Conservation (phyloP, 305 asterid species). For the Fraxinus albicans region DNA sequence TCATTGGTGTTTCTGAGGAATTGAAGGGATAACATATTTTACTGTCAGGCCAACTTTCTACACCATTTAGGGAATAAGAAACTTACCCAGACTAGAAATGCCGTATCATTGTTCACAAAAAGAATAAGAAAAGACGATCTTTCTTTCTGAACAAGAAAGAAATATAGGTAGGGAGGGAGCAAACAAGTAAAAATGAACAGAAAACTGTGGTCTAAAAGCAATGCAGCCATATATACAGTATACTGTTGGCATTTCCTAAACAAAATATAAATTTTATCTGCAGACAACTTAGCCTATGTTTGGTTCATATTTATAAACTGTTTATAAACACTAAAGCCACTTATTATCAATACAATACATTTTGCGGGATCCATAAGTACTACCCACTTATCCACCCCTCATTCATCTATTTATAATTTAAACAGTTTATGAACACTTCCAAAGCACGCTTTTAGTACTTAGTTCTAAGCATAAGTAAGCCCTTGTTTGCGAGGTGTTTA, state of each 20-base stretch:
- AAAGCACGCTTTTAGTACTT: not conserved
- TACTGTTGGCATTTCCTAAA: not conserved
- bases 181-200: not conserved
- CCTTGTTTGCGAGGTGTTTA: not conserved
- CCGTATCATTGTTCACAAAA: not conserved
- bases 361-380: not conserved
- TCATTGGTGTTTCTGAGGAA: not conserved
- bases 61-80: not conserved
- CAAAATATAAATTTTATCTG: not conserved
- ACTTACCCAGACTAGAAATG: not conserved
- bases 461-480: not conserved
- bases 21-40: not conserved
- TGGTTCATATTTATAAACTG: not conserved
- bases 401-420: not conserved
- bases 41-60: not conserved
- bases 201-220: not conserved
- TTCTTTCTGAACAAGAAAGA: not conserved
- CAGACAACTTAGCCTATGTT: not conserved
- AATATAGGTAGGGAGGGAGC: not conserved
- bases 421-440: not conserved
- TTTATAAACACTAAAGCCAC: not conserved
- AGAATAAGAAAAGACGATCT: not conserved
- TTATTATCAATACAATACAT: not conserved
- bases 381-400: not conserved
- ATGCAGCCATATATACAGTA: not conserved